Conservation (phyloP, 1,139 yeast genomes). For the Candida sp. region DNA sequence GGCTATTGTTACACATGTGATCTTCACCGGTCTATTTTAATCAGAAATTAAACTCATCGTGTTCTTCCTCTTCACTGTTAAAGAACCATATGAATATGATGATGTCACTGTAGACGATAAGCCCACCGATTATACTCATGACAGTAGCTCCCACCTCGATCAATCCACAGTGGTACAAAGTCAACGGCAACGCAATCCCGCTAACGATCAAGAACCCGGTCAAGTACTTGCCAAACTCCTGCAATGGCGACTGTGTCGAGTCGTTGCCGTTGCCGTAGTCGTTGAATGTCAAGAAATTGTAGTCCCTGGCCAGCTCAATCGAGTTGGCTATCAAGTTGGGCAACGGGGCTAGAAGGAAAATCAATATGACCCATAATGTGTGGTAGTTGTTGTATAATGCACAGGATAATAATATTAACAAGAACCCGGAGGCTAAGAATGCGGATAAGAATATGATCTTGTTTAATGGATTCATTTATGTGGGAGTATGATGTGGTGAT, state of each 20-base stretch:
- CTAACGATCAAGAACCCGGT: slow-evolving; percentile 73
- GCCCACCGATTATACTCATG: slow-evolving; percentile 74
- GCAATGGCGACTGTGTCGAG: slow-evolving; percentile 39
- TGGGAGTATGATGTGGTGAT: neutral
- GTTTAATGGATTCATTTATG: slow-evolving; percentile 58
- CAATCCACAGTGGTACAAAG: slow-evolving; percentile 62
- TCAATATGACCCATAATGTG: slow-evolving; percentile 68
- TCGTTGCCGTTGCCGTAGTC: slow-evolving; percentile 44
- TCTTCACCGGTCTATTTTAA: neutral
- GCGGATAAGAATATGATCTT: slow-evolving; percentile 75
- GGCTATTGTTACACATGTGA: too few relatives aligned
- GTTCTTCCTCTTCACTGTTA: slow-evolving; percentile 56
- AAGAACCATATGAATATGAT: slow-evolving; percentile 75
- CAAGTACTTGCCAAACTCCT: slow-evolving; percentile 62
- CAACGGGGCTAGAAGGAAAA: slow-evolving; percentile 72
- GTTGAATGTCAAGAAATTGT: slow-evolving; percentile 68
- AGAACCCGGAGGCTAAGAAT: slow-evolving; percentile 73
- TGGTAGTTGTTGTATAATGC: slow-evolving; percentile 74
- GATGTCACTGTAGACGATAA: slow-evolving; percentile 72
- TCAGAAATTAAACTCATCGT: slow-evolving; percentile 56
- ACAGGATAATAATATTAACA: slow-evolving; percentile 73
- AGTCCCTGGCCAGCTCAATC: slow-evolving; percentile 46
- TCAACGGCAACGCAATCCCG: slow-evolving; percentile 69
- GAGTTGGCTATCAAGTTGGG: slow-evolving; percentile 58
- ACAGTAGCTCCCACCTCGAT: slow-evolving; percentile 61